Base-by-base conservation (phyloP, 305 asterid species). In the Fraxinus baroniana region DNA sequence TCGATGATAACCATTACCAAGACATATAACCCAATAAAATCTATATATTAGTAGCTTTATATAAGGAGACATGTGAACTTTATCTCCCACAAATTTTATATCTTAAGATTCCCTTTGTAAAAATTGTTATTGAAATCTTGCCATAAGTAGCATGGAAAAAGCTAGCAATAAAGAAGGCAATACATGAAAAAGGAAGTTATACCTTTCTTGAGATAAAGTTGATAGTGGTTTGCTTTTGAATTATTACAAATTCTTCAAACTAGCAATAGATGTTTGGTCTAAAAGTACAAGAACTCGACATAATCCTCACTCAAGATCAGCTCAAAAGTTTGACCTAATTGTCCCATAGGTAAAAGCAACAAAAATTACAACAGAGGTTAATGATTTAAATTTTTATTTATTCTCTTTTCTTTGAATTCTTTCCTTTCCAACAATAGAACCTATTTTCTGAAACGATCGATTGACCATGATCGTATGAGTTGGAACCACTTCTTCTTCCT, bases 391-490 rank as follows among this genome's bases (percentile, higher is more conserved):
- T 3, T 76, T 41, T 26, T 44, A 13, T 79, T 62, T n/a, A 55
- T 68, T 36, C 24, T 35, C 17, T 24, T 3, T 22, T 2, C 37
- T 28, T 28, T 30, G 1, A 26, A 4, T 28, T 30, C 75, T 68
- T 68, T 30, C 30, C 37, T 12, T 39, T 90, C 89, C 93, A 85
- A 93, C 98, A 46, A 94, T 82, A 66, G 92, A 89, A 89, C 98
- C 97, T 89, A 97, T 93, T 91, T 88, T 85, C 92, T 87, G 97
- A 35, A 94, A 89, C 55, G 95, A 90, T 84, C 93, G 86, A 5
- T 55, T 55, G 5, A 94, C 94, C 17, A 93, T 95, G 82, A 93
- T 91, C 93, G 90, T 92, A 89, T 93, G 98, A 78, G 98, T 97
- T 37, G 97, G 97, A 84, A 93, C 92, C 92, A 91, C 91, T 36